These are phyloP conservation scores for Annona squamosa DNA, from an alignment of 164 flowering plant genomes.

Conservation along the genomic window DNA sequence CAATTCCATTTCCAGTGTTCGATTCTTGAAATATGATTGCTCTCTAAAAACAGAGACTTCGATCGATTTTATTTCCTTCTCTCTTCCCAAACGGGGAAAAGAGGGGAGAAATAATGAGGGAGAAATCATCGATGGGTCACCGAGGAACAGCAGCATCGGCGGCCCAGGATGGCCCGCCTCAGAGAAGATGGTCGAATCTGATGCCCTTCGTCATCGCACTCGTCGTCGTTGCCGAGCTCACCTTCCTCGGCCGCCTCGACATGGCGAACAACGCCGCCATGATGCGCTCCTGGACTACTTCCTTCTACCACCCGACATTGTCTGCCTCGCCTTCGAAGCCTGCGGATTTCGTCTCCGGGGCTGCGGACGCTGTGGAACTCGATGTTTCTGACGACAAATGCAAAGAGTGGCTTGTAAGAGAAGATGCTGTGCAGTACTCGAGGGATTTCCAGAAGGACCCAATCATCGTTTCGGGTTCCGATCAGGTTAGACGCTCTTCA, in stretches of 20 bases:
- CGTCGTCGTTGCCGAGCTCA: slow-evolving; percentile 67
- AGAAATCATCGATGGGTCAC: slow-evolving; percentile 5
- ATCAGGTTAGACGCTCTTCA: slow-evolving; percentile 41
- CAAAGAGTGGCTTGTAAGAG: slow-evolving; percentile 74
- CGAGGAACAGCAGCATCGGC: slow-evolving; percentile 19
- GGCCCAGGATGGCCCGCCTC: slow-evolving; percentile 11
- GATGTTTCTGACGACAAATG: slow-evolving; percentile 26
- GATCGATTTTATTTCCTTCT: neutral
- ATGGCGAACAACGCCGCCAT: slow-evolving; percentile 58
- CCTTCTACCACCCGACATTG: slow-evolving; percentile 24
- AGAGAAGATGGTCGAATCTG: slow-evolving; percentile 53
- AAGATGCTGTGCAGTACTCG: slow-evolving; percentile 54
- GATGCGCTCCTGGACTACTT: slow-evolving; percentile 56
- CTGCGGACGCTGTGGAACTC: neutral
- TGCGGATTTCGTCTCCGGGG: neutral
- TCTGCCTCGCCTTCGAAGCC: slow-evolving; percentile 5
- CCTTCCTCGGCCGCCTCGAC: slow-evolving; percentile 70
- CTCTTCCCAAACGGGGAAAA: neutral
- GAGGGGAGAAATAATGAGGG: neutral
- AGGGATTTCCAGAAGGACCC: slow-evolving; percentile 78
- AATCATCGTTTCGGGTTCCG: slow-evolving; percentile 46
- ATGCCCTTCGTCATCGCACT: slow-evolving; percentile 55
- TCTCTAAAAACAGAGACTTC: too few relatives aligned
- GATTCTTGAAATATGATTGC: too few relatives aligned
- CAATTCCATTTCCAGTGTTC: too few relatives aligned